Conservation (phyloP, 2,329 filamentous ascomycete genomes). For the Scleromitrula shiraiana region DNA sequence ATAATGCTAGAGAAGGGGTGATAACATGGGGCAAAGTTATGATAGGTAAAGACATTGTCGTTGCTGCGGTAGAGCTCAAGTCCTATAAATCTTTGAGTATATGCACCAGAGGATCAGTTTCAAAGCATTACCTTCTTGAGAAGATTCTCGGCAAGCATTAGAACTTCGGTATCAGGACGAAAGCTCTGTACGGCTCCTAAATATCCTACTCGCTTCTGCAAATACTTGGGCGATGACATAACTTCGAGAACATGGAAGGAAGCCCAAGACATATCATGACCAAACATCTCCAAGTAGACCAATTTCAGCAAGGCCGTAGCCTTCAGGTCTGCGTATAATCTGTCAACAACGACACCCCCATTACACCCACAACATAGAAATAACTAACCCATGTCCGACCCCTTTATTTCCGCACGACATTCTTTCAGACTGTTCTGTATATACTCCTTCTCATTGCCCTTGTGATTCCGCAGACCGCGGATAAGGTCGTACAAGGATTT, state of each 20-base stretch:
- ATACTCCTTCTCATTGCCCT: slow-evolving; percentile 90
- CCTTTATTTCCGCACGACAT: slow-evolving; percentile 87
- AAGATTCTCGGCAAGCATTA: slow-evolving; percentile 95
- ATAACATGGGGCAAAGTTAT: slow-evolving; percentile 90
- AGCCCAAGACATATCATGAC: slow-evolving; percentile 99
- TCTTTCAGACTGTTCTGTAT: slow-evolving; percentile 90
- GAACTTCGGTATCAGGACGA: slow-evolving; percentile 85
- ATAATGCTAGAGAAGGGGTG: slow-evolving; percentile 84
- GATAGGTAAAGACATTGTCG: slow-evolving; percentile 78
- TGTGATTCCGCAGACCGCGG: slow-evolving; percentile 87
- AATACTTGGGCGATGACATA: slow-evolving; percentile 92
- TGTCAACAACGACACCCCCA: slow-evolving; percentile 10
- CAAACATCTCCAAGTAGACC: slow-evolving; percentile 97
- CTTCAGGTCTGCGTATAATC: slow-evolving; percentile 64
- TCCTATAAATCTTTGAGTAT: slow-evolving; percentile 42
- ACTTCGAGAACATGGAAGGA: slow-evolving; percentile 97
- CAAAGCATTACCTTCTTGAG: slow-evolving; percentile 67
- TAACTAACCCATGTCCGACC: slow-evolving; percentile 78
- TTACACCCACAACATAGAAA: not conserved
- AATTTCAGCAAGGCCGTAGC: slow-evolving; percentile 92
- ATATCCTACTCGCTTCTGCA: slow-evolving; percentile 93
- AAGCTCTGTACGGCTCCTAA: slow-evolving; percentile 94
- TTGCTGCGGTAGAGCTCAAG: slow-evolving; percentile 62
- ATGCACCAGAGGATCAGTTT: not conserved
- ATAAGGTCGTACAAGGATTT: slow-evolving; percentile 99